Conservation (phyloP, 2,329 filamentous ascomycete genomes). For the Ophiostoma montium region DNA sequence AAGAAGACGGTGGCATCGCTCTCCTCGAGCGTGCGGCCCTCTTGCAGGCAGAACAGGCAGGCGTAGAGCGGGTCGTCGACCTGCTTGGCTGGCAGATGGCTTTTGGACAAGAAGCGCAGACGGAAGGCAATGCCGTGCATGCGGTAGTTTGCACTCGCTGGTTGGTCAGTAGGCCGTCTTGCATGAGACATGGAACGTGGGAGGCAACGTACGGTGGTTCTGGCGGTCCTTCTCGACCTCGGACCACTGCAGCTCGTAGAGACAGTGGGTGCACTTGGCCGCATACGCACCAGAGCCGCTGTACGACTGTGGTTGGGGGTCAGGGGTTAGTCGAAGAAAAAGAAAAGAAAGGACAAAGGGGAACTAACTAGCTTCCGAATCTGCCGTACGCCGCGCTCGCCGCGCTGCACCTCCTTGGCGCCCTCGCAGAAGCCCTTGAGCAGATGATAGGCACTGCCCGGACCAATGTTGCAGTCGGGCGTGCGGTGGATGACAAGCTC, state of each 20-base stretch:
- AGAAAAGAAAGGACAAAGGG: background rate
- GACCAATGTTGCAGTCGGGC: constrained; percentile 26
- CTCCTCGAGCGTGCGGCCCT: constrained; percentile 34
- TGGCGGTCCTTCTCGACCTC: constrained; percentile 38
- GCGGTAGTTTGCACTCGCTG: constrained; percentile 33
- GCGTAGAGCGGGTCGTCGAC: constrained; percentile 39
- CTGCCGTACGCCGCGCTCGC: constrained; percentile 35
- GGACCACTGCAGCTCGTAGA: constrained; percentile 39
- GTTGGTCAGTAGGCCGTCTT: background rate
- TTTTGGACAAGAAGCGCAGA: constrained; percentile 41
- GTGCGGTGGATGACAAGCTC: background rate
- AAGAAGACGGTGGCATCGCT: constrained; percentile 45
- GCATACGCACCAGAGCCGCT: constrained; percentile 25
- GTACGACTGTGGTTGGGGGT: constrained; percentile 14
- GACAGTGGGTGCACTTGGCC: constrained; percentile 37
- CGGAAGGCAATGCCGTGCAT: constrained; percentile 34
- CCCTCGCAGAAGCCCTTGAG: constrained; percentile 42
- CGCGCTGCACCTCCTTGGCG: constrained; percentile 34
- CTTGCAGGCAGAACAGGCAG: constrained; percentile 39
- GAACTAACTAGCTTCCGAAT: constrained; percentile 33
- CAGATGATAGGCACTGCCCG: constrained; percentile 35
- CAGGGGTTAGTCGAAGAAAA: background rate
- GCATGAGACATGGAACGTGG: background rate
- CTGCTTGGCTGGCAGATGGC: constrained; percentile 34
- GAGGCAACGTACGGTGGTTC: constrained; percentile 27